Evolutionary conservation across 2,329 filamentous ascomycete species (phyloP).

Genomic region (Exophiala sp.): DNA sequence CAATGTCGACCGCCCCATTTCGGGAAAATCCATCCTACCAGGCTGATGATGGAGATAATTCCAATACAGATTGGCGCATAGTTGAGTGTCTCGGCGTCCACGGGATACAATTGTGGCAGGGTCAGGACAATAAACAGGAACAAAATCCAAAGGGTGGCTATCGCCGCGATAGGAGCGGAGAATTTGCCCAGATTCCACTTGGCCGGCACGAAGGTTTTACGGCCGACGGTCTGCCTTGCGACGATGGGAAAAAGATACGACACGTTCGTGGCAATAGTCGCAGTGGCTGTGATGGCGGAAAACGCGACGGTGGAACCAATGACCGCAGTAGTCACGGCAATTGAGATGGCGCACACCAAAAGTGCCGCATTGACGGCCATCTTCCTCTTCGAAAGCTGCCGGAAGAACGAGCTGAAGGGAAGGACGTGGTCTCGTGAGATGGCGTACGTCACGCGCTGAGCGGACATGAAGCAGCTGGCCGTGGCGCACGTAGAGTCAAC

Average conservation of each 20-base stretch:
- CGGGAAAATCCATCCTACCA: conserved; percentile 37
- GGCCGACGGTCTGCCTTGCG: conserved; percentile 37
- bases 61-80: conserved; percentile 40
- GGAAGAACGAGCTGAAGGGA: conserved; percentile 35
- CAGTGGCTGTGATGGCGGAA: conserved; percentile 36
- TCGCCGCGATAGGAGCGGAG: conserved; percentile 29
- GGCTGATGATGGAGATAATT: conserved; percentile 34
- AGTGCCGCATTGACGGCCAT: conserved; percentile 37
- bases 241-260: conserved; percentile 39
- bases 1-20: conserved; percentile 35
- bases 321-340: conserved; percentile 35
- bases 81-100: conserved; percentile 36
- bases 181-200: conserved; percentile 35
- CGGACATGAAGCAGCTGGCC: conserved; percentile 37
- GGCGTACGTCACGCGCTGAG: conserved; percentile 39
- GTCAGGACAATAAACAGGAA: conserved; percentile 37
- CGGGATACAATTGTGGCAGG: conserved; percentile 38
- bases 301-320: conserved; percentile 38
- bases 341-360: conserved; percentile 32
- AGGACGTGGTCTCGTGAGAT: conserved; percentile 39
- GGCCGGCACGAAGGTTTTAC: conserved; percentile 34
- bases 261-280: conserved; percentile 38
- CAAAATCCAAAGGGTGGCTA: conserved; percentile 34
- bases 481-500: conserved; percentile 38
- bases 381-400: conserved; percentile 32